A percentile compares a stretch with the other conserved stretches of the same genome.
phyloP scores from a whole-genome alignment of 257 asterid genomes.

The Oldenlandia corymbosa region DNA sequence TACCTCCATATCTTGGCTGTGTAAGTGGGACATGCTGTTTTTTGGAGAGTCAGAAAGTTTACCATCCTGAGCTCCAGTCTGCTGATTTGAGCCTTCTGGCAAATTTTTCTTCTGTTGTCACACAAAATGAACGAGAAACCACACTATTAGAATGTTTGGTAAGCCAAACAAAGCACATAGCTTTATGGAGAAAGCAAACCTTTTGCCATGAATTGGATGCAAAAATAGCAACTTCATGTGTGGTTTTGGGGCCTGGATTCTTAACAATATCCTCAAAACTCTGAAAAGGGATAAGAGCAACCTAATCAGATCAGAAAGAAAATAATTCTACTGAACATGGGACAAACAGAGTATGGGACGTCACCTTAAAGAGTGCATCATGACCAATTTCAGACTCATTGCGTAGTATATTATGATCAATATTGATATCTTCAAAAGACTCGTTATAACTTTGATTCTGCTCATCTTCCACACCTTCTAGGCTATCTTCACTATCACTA shows the following conservation, averaged over 20 bases:
- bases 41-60: slow-evolving; percentile 20
- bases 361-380: slow-evolving; percentile 71
- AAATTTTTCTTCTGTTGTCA: slow-evolving; percentile 37
- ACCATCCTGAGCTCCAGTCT: slow-evolving; percentile 22
- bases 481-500: slow-evolving; percentile 71
- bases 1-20: slow-evolving; percentile 50
- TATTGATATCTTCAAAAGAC: slow-evolving; percentile 36
- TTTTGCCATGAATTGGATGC: slow-evolving; percentile 68
- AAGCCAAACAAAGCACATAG: slow-evolving; percentile 4
- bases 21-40: slow-evolving; percentile 19
- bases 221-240: slow-evolving; percentile 63
- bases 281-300: slow-evolving; percentile 30
- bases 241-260: slow-evolving; percentile 56
- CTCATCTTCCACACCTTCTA: slow-evolving; percentile 32
- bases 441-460: slow-evolving; percentile 23
- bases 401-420: slow-evolving; percentile 60
- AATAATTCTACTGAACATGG: not conserved
- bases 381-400: slow-evolving; percentile 55
- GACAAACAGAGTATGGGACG: not conserved
- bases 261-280: slow-evolving; percentile 46
- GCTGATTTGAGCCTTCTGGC: slow-evolving; percentile 28
- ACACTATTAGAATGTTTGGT: not conserved
- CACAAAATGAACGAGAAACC: slow-evolving; percentile 9
- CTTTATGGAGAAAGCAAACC: slow-evolving; percentile 18
- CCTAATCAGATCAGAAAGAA: not conserved